phyloP scores from a whole-genome alignment of 1,139 yeast species.

The Zygotorulaspora mrakii region DNA sequence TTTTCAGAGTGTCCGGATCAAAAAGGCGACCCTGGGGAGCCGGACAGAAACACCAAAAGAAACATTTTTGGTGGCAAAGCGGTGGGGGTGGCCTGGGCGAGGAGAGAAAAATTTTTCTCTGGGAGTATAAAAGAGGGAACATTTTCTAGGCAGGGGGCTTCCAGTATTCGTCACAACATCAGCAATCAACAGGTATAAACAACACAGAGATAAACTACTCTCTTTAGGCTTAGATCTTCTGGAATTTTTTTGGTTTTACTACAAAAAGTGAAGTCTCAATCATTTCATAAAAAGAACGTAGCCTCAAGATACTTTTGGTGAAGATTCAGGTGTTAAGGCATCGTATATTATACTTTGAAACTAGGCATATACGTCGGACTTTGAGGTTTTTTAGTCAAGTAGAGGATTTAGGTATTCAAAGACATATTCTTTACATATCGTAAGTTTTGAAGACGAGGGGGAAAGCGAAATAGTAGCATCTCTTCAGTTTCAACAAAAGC shows the following conservation, averaged over 20 bases:
- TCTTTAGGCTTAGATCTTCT: background rate
- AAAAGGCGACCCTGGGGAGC: background rate
- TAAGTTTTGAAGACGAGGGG: slow-evolving; percentile 3
- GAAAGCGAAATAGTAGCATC: background rate
- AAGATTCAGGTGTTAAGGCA: background rate
- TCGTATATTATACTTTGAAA: slow-evolving; percentile 1
- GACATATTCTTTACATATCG: slow-evolving; percentile 2
- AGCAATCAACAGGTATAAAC: no score
- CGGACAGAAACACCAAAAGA: slow-evolving; percentile 3
- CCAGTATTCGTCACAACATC: no score
- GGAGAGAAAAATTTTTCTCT: slow-evolving; percentile 2
- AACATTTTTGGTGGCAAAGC: slow-evolving; percentile 6
- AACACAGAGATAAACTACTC: no score
- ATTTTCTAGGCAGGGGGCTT: slow-evolving; percentile 2
- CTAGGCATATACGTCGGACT: background rate
- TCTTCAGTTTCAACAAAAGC: background rate
- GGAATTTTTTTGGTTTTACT: no score
- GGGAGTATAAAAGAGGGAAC: slow-evolving; percentile 9
- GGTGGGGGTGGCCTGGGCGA: slow-evolving; percentile 1
- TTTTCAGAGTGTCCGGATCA: slow-evolving; percentile 12
- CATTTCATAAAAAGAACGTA: no score
- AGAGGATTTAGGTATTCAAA: slow-evolving; percentile 5
- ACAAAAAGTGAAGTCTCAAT: no score
- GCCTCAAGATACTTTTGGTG: slow-evolving; percentile 3
- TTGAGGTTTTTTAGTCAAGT: slow-evolving; percentile 3